phyloP scores from a whole-genome alignment of 139 green algal genomes.

The Coccomyxa sp. region DNA sequence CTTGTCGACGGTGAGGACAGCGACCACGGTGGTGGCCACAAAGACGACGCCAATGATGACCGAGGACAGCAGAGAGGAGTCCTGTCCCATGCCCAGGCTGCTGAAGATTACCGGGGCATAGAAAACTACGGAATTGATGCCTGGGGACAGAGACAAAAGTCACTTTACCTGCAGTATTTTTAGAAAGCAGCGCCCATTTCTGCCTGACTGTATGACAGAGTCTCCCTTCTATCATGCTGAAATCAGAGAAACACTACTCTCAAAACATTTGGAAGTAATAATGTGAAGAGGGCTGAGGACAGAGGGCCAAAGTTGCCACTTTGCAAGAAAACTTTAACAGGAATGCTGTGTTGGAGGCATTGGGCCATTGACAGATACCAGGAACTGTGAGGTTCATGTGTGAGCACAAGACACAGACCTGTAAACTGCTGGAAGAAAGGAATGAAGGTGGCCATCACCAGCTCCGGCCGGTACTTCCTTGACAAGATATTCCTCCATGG shows the following conservation, averaged over 20 bases:
- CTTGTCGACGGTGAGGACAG: slow-evolving; percentile 50
- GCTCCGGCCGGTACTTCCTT: slow-evolving; percentile 41
- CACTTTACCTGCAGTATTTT: neutral
- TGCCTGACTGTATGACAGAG: no score
- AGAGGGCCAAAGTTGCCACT: no score
- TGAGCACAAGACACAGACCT: slow-evolving; percentile 11
- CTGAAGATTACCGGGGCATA: slow-evolving; percentile 45
- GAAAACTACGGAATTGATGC: slow-evolving; percentile 63
- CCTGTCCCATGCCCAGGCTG: slow-evolving; percentile 24
- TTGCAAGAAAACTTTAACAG: no score
- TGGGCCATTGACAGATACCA: no score
- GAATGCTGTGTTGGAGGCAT: no score
- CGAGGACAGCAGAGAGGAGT: slow-evolving; percentile 37
- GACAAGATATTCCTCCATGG: slow-evolving; percentile 31
- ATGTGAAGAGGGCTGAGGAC: no score
- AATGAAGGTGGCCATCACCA: slow-evolving; percentile 42
- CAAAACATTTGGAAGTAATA: no score
- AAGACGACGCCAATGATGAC: slow-evolving; percentile 48
- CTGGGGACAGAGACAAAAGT: slow-evolving; percentile 4
- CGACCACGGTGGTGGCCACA: slow-evolving; percentile 40
- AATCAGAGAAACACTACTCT: no score
- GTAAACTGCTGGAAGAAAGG: slow-evolving; percentile 64
- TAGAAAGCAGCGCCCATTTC: no score
- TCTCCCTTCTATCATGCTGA: no score
- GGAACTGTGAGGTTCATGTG: neutral